phyloP scores from a whole-genome alignment of 1,284 basidiomycete genomes.

The Bondarzewia mesenterica region DNA sequence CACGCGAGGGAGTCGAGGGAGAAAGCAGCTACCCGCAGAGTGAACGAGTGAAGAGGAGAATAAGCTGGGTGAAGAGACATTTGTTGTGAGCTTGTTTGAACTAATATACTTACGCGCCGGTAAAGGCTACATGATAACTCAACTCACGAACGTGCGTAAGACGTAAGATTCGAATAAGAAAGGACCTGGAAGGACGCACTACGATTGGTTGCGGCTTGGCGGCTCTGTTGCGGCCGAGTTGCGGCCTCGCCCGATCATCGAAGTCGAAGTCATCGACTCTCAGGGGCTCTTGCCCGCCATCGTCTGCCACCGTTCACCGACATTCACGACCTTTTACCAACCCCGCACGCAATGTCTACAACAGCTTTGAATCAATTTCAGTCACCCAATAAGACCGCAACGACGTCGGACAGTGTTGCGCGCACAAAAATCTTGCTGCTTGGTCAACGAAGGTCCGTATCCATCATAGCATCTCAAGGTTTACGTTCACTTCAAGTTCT shows the following conservation, averaged over 20 bases:
- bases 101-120: not conserved
- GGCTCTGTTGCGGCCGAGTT: too few relatives aligned
- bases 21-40: too few relatives aligned
- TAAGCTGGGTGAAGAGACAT: not conserved
- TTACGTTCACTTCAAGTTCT: conserved; percentile 1
- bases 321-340: not conserved
- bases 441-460: conserved; percentile 66
- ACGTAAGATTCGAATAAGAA: not conserved
- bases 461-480: not conserved
- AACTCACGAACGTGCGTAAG: not conserved
- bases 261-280: too few relatives aligned
- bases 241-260: too few relatives aligned
- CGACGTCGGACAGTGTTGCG: conserved; percentile 2
- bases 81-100: not conserved
- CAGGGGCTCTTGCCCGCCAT: too few relatives aligned
- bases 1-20: not conserved
- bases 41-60: not conserved
- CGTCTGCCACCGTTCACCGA: not conserved
- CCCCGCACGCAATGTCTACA: conserved; percentile 1
- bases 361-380: not conserved
- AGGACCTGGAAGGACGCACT: too few relatives aligned
- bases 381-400: not conserved
- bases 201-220: too few relatives aligned
- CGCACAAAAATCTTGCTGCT: conserved; percentile 73
- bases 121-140: not conserved